A percentile compares a stretch with the other conserved stretches of the same genome.
These are phyloP conservation scores for Cephaloascus albidus DNA, from an alignment of 805 yeast genomes.

Conservation along the genomic window DNA sequence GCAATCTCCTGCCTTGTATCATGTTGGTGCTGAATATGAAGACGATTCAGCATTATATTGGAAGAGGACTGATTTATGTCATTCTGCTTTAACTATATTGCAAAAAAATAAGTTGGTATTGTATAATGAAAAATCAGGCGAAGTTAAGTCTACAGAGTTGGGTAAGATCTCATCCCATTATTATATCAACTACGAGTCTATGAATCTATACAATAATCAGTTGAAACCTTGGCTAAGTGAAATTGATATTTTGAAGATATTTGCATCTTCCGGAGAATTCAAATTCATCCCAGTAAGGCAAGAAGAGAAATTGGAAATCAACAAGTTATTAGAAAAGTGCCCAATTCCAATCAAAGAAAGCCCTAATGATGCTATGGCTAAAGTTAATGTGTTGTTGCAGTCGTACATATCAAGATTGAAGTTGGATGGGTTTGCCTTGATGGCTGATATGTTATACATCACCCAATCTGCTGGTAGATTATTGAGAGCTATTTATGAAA, in stretches of 20 bases:
- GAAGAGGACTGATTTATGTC: constrained; percentile 59
- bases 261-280: constrained; percentile 81
- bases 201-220: constrained; percentile 53
- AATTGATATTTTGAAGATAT: constrained; percentile 69
- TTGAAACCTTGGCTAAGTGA: constrained; percentile 57
- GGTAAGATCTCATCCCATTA: constrained; percentile 84
- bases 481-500: constrained; percentile 76
- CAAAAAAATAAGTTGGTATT: constrained; percentile 46
- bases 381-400: constrained; percentile 73
- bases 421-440: constrained; percentile 82
- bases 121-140: constrained; percentile 44
- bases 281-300: constrained; percentile 73
- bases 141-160: constrained; percentile 39
- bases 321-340: constrained; percentile 56
- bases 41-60: constrained; percentile 37
- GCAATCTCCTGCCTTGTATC: constrained; percentile 63
- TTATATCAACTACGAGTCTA: constrained; percentile 70
- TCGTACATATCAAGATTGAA: constrained; percentile 72
- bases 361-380: constrained; percentile 63
- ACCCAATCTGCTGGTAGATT: constrained; percentile 91
- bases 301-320: constrained; percentile 74
- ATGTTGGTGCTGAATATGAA: constrained; percentile 57
- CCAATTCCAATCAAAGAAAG: constrained; percentile 84
- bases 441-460: constrained; percentile 88
- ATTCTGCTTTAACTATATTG: constrained; percentile 63